phyloP scores from a whole-genome alignment of 2,329 filamentous ascomycete species.

The Whalleya microplaca region DNA sequence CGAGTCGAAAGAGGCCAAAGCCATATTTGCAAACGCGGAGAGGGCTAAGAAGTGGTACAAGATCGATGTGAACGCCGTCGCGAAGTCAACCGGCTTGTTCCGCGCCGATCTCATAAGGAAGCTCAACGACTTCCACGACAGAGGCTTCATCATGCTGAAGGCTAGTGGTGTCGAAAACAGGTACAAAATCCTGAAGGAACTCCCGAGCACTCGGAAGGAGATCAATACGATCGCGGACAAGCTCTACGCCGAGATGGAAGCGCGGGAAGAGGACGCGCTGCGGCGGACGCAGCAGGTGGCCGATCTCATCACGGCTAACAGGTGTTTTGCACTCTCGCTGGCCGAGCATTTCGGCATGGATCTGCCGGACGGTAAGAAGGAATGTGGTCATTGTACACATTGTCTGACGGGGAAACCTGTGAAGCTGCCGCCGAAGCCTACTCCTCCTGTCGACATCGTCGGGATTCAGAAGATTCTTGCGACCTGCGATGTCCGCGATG shows the following conservation, averaged over 20 bases:
- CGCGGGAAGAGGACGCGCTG: constrained; percentile 58
- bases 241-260: constrained; percentile 54
- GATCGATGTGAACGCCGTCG: constrained; percentile 52
- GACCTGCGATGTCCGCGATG: constrained; percentile 53
- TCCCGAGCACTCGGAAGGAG: constrained; percentile 48
- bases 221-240: constrained; percentile 49
- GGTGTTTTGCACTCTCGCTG: constrained; percentile 56
- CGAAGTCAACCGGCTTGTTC: constrained; percentile 36
- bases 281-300: constrained; percentile 53
- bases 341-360: constrained; percentile 62
- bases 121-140: constrained; percentile 57
- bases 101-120: constrained; percentile 56
- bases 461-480: constrained; percentile 49
- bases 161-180: constrained; percentile 56
- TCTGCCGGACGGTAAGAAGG: constrained; percentile 44
- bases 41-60: constrained; percentile 47
- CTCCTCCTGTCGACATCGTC: constrained; percentile 42
- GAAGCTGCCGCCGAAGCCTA: constrained; percentile 43
- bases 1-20: constrained; percentile 45
- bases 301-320: constrained; percentile 53
- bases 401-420: constrained; percentile 46
- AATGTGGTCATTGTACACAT: constrained; percentile 61
- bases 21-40: constrained; percentile 46
- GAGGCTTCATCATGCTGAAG: constrained; percentile 53
- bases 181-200: constrained; percentile 52